Base-by-base conservation (phyloP, 805 yeast genomes). In the Saturnispora silvae region DNA sequence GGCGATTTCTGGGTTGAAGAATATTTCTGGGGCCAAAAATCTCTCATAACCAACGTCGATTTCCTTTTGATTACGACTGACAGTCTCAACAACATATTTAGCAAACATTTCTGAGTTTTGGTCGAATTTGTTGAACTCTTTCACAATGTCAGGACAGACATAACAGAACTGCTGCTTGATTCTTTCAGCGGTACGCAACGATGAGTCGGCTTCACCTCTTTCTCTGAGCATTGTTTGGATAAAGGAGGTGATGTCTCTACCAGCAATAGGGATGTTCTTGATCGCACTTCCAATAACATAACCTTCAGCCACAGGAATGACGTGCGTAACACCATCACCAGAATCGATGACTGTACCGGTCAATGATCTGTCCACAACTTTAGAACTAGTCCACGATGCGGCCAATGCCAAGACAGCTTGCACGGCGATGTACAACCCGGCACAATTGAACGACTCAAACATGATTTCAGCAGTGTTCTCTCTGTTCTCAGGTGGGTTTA, bases 281-380 rank as follows among this genome's bases (percentile, higher is more conserved):
- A 92, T 92, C 23, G 96, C 95, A 11, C 95, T 79, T 5, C 97
- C 98, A 57, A 92, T 92, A 24, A 92, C 98, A 56, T 92, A 92
- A 42, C 99, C 99, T 64, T 92, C 98, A 20, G 98, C 97, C 25
- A 92, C 99, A 13, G 99, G 97, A 45, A 92, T 92, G 32, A 92
- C 97, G 59, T 92, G 99, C 10, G 98, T 92, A 4, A 92, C 98
- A 69, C 98, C 98, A 56, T 89, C 98, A 65, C 98, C 98, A 3
- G 94, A 80, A 57, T 92, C 98, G 51, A 92, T 89, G 47, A 92
- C 99, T 0, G 97, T 92, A 60, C 99, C 99, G 6, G 98, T 92
- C 50, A 92, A 68, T 1, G 97, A 85, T 60, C 96, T 77, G 54
- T 89, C 98, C 43, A 77, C 79, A 22, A 86, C 97, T 57, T 92